These are phyloP conservation scores for Quercus mongolica DNA, from an alignment of 306 rosid genomes.

Conservation along the genomic window DNA sequence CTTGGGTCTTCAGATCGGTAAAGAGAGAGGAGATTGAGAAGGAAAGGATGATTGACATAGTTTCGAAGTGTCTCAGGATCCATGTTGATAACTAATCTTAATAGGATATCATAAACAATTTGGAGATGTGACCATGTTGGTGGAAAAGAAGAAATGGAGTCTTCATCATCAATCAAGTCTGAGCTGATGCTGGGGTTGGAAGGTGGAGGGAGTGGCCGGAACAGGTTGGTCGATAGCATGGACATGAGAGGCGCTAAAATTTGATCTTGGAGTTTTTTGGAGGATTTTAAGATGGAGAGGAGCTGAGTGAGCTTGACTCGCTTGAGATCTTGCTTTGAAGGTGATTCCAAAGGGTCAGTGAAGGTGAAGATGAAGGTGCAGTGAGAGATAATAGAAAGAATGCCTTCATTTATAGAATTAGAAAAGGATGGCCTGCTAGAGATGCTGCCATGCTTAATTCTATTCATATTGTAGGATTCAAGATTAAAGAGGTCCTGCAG, in stretches of 20 bases:
- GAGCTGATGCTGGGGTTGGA: constrained; percentile 21
- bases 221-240: constrained; percentile 56
- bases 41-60: constrained; percentile 40
- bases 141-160: constrained; percentile 36
- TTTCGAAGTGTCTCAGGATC: constrained; percentile 37
- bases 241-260: constrained; percentile 43
- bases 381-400: constrained; percentile 41
- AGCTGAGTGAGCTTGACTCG: constrained; percentile 53
- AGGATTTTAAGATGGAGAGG: constrained; percentile 44
- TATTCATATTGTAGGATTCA: constrained; percentile 25
- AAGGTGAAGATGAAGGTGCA: constrained; percentile 49
- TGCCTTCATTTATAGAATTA: constrained; percentile 42
- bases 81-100: constrained; percentile 38
- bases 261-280: constrained; percentile 31
- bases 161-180: constrained; percentile 61
- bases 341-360: constrained; percentile 45
- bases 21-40: constrained; percentile 52
- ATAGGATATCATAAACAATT: constrained; percentile 61
- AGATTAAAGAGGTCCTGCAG: constrained; percentile 46
- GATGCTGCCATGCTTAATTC: background rate
- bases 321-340: constrained; percentile 59
- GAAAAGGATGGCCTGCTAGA: constrained; percentile 23
- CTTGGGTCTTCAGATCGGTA: constrained; percentile 77
- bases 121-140: constrained; percentile 68
- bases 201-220: constrained; percentile 80